Base-by-base conservation (phyloP, 805 yeast genomes). In the Barnettozyma populi region DNA sequence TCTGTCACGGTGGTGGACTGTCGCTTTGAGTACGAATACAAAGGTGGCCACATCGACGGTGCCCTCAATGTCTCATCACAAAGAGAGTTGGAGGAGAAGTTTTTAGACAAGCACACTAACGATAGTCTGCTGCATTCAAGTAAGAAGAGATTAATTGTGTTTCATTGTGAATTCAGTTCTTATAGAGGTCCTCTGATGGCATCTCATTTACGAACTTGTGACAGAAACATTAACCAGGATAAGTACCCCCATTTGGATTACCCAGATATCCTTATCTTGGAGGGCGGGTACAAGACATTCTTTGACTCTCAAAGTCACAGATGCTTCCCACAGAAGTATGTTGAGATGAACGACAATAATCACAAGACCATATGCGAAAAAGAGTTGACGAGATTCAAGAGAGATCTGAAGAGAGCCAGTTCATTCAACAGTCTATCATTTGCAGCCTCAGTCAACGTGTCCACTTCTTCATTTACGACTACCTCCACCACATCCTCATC, bases 181-280 rank as follows among this genome's bases (percentile, higher is more conserved):
- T 88, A 84, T 62, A 74, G 99, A 50, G 96, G 98, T n/a, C 99
- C 99, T 5, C 70, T 84, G 42, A 80, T 94, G 85, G 98, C 98
- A 1, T 72, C 81, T 46, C 90, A 89, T 63, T 73, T 94, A 48
- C 73, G 99, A 52, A 83, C 83, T 50, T 77, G 86, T 56, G 99
- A 94, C 68, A 77, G 99, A 52, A 75, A 76, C 36, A 56, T 80
- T 45, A 90, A 90, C 64, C 73, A 79, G 52, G 80, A 83, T 48
- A 72, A 76, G 51, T 94, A 94, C 66, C 99, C 99, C 0, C 70
- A 76, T 51, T 71, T 94, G 48, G 79, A 78, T 53, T 94, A 84
- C 62, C 99, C 99, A 2, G 96, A 94, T 67, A 80, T 94, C 38
- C 81, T 88, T 34, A 80, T 94, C 31, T 72, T 94, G 40, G 86